Conservation (phyloP, 1,139 yeast genomes). For the Geotrichum bryndzae region DNA sequence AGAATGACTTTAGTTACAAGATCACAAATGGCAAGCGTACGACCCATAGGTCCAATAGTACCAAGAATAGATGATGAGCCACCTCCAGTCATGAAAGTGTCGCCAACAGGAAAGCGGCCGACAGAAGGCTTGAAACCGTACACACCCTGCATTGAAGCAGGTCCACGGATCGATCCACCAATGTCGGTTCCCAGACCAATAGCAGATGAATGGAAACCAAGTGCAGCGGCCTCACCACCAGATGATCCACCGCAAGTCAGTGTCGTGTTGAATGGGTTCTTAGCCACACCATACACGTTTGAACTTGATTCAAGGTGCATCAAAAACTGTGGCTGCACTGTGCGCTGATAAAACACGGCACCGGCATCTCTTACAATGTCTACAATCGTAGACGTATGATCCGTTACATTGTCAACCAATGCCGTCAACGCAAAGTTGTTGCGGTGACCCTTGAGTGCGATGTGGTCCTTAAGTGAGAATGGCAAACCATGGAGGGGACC, state of each 20-base stretch:
- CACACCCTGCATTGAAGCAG: slow-evolving; percentile 50
- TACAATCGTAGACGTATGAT: slow-evolving; percentile 32
- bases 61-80: slow-evolving; percentile 43
- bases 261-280: slow-evolving; percentile 42
- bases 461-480: slow-evolving; percentile 47
- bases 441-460: slow-evolving; percentile 42
- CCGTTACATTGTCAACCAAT: slow-evolving; percentile 29
- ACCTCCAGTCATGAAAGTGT: slow-evolving; percentile 43
- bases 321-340: slow-evolving; percentile 55
- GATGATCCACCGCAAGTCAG: slow-evolving; percentile 54
- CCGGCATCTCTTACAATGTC: slow-evolving; percentile 45
- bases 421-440: slow-evolving; percentile 41
- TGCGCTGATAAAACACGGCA: slow-evolving; percentile 51
- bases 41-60: slow-evolving; percentile 45
- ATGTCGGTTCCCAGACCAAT: slow-evolving; percentile 60
- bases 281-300: slow-evolving; percentile 45
- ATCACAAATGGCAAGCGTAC: slow-evolving; percentile 51
- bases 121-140: slow-evolving; percentile 50
- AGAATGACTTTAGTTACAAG: slow-evolving; percentile 49
- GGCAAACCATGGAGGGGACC: slow-evolving; percentile 53
- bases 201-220: slow-evolving; percentile 45
- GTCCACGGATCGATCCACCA: slow-evolving; percentile 57
- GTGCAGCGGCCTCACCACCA: slow-evolving; percentile 59
- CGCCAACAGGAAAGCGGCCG: slow-evolving; percentile 41
- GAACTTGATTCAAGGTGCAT: slow-evolving; percentile 47